Base-by-base conservation (phyloP, 495 filamentous ascomycete species). In the Penicillium diatomitis region DNA sequence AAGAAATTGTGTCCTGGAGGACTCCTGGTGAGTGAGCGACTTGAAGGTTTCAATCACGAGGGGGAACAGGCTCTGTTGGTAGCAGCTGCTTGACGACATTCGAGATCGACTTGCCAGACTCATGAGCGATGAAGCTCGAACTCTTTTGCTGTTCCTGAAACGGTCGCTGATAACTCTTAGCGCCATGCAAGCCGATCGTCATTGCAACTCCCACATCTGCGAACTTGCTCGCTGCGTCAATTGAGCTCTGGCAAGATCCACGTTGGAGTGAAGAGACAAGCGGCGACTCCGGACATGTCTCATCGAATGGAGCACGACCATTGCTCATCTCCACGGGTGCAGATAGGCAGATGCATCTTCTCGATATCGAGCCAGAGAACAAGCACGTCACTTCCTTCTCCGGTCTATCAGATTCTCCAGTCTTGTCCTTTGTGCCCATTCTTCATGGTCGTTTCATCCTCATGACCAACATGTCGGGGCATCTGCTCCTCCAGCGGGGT, bases 391-490 rank as follows among this genome's bases (percentile, higher is more conserved):
- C 55, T 34, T 67, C 68, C 6, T 50, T 64, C 55, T 49, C 65
- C 6, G 49, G 67, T 31, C 54, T 82, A n/a, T 74, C 76, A 36
- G 79, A 83, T 50, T 77, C 83, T 6, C 80, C 83, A 0, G 74
- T 84, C 8, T 66, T 84, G 2, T 81, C 78, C 30, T 70, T 70
- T 49, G 55, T 61, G 1, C 53, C 60, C 5, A 54, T 71, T 35
- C 52, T 57, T 28, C 41, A 60, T 31, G 69, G 69, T 4, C 55
- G 54, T 45, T 68, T 62, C 37, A 50, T 63, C 7, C 47, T 86
- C 33, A 67, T 74, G 42, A 69, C 76, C 32, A 76, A 74, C 50
- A 86, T 87, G 83, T 80, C 81, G n/a, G 83, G 83, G 2, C 70
- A 77, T 38, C 55, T 85, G 8, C 45, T 74, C 69, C 52, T 80